Percentiles rank a stretch among this genome's conserved stretches.
These are phyloP conservation scores for Colletotrichum euphorbiae DNA, from an alignment of 2,329 filamentous ascomycete species.

Conservation along the genomic window DNA sequence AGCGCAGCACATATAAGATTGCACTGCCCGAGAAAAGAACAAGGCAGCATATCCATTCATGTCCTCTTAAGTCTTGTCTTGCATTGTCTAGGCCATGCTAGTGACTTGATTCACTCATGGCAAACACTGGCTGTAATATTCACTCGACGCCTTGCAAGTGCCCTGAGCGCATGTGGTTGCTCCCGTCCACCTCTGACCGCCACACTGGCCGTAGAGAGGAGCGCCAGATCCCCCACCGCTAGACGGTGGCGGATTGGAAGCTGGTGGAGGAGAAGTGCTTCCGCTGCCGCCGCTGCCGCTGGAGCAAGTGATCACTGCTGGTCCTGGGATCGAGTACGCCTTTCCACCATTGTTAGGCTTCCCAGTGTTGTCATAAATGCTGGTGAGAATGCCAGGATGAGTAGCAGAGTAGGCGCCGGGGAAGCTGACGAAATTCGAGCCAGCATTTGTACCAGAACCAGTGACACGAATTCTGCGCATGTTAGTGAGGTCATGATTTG, in stretches of 20 bases:
- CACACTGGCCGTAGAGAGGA: constrained; percentile 44
- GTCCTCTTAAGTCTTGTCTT: too few species aligned
- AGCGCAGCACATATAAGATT: too few species aligned
- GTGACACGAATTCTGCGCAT: constrained; percentile 42
- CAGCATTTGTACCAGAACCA: constrained; percentile 40
- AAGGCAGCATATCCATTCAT: too few species aligned
- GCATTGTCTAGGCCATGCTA: too few species aligned
- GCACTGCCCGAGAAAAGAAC: too few species aligned
- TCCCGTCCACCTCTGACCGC: constrained; percentile 44
- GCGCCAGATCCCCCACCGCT: constrained; percentile 32
- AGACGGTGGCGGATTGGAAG: constrained; percentile 27
- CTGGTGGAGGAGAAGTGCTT: constrained; percentile 12
- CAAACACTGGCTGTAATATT: constrained; percentile 47
- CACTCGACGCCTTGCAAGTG: constrained; percentile 45
- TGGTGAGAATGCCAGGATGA: constrained; percentile 45
- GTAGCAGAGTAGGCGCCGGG: constrained; percentile 44
- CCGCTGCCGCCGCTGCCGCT: constrained; percentile 13
- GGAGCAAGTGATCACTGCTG: constrained; percentile 37
- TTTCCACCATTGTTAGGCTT: constrained; percentile 45
- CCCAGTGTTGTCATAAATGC: constrained; percentile 48
- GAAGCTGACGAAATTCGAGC: constrained; percentile 44
- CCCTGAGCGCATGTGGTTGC: constrained; percentile 45
- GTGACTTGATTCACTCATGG: neutral
- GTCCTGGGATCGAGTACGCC: constrained; percentile 51
- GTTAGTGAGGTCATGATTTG: neutral